phyloP scores from a whole-genome alignment of 2,329 filamentous ascomycete species.

The Alternaria brassicae region DNA sequence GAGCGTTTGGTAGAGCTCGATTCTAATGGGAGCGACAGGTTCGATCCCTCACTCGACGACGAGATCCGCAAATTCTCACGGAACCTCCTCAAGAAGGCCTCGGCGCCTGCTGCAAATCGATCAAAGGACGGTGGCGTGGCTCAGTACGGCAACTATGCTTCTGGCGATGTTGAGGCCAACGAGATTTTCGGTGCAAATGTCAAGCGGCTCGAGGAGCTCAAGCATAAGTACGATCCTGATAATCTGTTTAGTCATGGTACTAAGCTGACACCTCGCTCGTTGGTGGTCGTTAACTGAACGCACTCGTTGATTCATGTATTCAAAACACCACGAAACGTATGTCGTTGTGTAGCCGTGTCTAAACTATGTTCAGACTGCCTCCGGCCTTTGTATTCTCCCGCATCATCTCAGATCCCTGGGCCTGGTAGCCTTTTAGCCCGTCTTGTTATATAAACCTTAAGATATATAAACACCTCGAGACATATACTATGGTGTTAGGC shows the following conservation, averaged over 20 bases:
- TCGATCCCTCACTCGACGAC: conserved; percentile 33
- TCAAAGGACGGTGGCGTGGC: conserved; percentile 38
- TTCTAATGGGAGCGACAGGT: conserved; percentile 23
- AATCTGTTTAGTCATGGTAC: conserved; percentile 43
- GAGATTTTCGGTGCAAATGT: conserved; percentile 45
- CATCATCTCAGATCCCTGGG: too few species aligned
- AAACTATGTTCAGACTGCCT: too few species aligned
- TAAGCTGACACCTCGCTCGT: conserved; percentile 28
- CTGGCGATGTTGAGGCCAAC: conserved; percentile 33
- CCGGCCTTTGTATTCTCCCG: too few species aligned
- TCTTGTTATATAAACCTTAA: too few species aligned
- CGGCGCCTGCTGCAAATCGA: conserved; percentile 24
- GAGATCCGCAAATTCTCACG: conserved; percentile 38
- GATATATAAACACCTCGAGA: too few species aligned
- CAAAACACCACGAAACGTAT: neutral
- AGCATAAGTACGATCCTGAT: conserved; percentile 46
- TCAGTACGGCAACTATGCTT: conserved; percentile 44
- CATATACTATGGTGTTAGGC: too few species aligned
- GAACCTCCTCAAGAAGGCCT: conserved; percentile 35
- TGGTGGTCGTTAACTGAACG: conserved; percentile 29
- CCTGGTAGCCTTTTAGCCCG: too few species aligned
- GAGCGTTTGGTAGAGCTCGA: neutral
- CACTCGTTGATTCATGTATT: neutral
- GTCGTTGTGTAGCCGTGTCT: too few species aligned
- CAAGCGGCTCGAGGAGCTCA: conserved; percentile 41